A percentile compares a stretch with the other conserved stretches of the same genome.
These are phyloP conservation scores for Marasmius oreades DNA, from an alignment of 1,284 basidiomycete genomes.

Conservation along the genomic window DNA sequence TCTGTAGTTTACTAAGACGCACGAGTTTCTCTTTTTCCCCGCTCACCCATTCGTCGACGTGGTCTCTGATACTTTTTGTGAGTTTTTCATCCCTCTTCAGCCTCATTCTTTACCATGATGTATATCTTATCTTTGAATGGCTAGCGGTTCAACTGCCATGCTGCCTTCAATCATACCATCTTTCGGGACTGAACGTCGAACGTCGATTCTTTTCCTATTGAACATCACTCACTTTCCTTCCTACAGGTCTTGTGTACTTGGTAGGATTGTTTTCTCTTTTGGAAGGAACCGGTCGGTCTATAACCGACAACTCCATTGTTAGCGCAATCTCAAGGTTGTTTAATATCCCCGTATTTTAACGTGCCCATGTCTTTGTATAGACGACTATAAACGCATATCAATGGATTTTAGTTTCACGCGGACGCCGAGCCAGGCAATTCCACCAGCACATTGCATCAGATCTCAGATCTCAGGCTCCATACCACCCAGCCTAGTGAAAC, in stretches of 20 bases:
- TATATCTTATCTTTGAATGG: not conserved
- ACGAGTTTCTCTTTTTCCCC: too few relatives aligned
- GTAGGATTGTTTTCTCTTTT: too few relatives aligned
- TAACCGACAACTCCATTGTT: too few relatives aligned
- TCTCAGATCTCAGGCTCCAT: not conserved
- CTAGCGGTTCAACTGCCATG: not conserved
- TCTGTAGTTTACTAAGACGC: too few relatives aligned
- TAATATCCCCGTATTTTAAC: not conserved
- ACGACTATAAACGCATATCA: not conserved
- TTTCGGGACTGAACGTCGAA: slow-evolving; percentile 1
- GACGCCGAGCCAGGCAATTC: not conserved
- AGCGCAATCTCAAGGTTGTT: too few relatives aligned
- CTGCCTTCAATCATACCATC: slow-evolving; percentile 5
- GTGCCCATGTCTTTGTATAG: not conserved
- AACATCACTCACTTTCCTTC: not conserved
- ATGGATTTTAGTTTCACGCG: not conserved
- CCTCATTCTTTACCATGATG: not conserved
- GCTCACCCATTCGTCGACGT: too few relatives aligned
- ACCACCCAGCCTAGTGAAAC: not conserved
- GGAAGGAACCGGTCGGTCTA: not conserved
- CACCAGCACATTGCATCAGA: too few relatives aligned
- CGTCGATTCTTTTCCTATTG: not conserved
- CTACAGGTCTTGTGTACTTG: too few relatives aligned
- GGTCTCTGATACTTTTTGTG: not conserved
- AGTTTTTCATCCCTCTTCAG: not conserved